These are phyloP conservation scores for Candida multigemmis DNA, from an alignment of 805 yeast genomes.

Conservation along the genomic window DNA sequence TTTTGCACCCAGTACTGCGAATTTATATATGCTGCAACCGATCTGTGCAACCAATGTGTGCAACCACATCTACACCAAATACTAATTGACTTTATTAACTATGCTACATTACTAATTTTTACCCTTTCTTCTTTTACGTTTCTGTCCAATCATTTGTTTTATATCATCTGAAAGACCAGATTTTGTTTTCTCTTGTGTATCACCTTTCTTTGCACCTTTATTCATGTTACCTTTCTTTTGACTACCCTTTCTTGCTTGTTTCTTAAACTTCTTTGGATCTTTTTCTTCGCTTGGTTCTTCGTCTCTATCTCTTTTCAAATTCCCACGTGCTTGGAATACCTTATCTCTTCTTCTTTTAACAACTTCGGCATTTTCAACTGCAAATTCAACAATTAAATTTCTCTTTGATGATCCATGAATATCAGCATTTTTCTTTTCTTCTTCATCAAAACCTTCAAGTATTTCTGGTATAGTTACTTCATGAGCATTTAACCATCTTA, in stretches of 20 bases:
- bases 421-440: slow-evolving; percentile 49
- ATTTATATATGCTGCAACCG: too few relatives aligned
- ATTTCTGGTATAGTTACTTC: slow-evolving; percentile 68
- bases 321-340: slow-evolving; percentile 17
- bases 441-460: slow-evolving; percentile 58
- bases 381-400: slow-evolving; percentile 87
- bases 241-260: slow-evolving; percentile 18
- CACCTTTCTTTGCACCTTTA: slow-evolving; percentile 18
- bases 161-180: slow-evolving; percentile 44
- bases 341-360: slow-evolving; percentile 82
- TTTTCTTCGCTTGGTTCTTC: slow-evolving; percentile 10
- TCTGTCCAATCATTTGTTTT: slow-evolving; percentile 57
- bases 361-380: slow-evolving; percentile 91
- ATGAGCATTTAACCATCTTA: slow-evolving; percentile 95
- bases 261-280: slow-evolving; percentile 11
- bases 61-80: too few relatives aligned
- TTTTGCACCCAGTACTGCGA: too few relatives aligned
- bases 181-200: slow-evolving; percentile 8
- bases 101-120: slow-evolving; percentile 19
- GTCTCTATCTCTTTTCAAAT: slow-evolving; percentile 13
- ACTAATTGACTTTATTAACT: too few relatives aligned
- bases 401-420: slow-evolving; percentile 53
- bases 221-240: slow-evolving; percentile 36
- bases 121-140: slow-evolving; percentile 56
- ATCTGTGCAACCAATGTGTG: too few relatives aligned